A percentile compares a stretch with the other conserved stretches of the same genome.
Evolutionary conservation across 2,329 filamentous ascomycete genomes (phyloP).

Genomic region (Phyllosticta citriasiana): DNA sequence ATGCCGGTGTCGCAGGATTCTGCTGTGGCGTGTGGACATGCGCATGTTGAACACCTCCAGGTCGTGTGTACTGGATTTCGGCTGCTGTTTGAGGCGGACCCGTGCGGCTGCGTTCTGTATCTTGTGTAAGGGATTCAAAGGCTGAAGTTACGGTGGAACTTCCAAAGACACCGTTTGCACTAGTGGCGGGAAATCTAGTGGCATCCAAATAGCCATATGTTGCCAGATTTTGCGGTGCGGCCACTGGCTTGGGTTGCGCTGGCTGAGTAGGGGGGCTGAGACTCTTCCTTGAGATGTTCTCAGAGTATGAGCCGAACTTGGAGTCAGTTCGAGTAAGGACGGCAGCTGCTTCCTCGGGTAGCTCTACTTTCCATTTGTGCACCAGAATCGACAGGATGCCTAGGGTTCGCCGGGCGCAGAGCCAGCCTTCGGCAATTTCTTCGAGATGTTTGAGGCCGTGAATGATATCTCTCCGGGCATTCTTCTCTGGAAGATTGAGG

Average conservation of each 20-base stretch:
- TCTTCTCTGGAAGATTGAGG: conserved; percentile 86
- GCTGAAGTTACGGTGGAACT: not conserved
- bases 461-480: conserved; percentile 76
- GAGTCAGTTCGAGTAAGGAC: conserved; percentile 70
- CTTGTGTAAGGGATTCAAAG: not conserved
- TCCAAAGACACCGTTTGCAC: not conserved
- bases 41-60: not conserved
- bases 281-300: conserved; percentile 14
- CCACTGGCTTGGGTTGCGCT: conserved; percentile 1
- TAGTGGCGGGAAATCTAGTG: not conserved
- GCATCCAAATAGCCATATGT: conserved; percentile 1
- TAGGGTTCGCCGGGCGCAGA: conserved; percentile 75
- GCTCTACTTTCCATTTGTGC: conserved; percentile 78
- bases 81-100: conserved; percentile 1
- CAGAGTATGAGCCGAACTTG: conserved; percentile 59
- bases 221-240: not conserved
- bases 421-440: conserved; percentile 92
- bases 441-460: conserved; percentile 87
- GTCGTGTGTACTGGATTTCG: conserved; percentile 4
- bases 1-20: conserved; percentile 1
- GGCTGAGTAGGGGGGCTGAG: conserved; percentile 11
- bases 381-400: conserved; percentile 76
- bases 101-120: conserved; percentile 13
- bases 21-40: not conserved
- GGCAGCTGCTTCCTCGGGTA: conserved; percentile 71